A percentile compares a stretch with the other conserved stretches of the same genome.
Conservation (phyloP, 2,329 filamentous ascomycete species). For the Ophiocordyceps sinensis region DNA sequence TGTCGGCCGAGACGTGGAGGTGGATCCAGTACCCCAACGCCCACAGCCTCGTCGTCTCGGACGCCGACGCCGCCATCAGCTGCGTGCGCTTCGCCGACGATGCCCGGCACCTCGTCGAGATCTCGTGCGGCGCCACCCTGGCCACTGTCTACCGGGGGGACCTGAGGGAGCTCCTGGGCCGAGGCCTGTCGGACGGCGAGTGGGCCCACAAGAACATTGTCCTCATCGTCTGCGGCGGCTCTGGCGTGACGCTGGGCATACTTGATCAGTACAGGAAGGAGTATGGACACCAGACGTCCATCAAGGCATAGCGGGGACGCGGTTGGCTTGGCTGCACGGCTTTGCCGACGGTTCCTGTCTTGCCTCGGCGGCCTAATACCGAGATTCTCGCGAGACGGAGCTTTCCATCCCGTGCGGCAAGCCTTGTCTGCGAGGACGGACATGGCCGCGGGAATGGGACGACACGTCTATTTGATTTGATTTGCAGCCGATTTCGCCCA, state of each 20-base stretch:
- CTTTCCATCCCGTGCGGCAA: too few species aligned
- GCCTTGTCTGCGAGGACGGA: too few species aligned
- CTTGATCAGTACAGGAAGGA: slow-evolving; percentile 41
- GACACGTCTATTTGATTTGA: too few species aligned
- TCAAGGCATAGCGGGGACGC: slow-evolving; percentile 12
- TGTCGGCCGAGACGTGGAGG: slow-evolving; percentile 53
- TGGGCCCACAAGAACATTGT: slow-evolving; percentile 60
- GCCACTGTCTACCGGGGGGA: slow-evolving; percentile 51
- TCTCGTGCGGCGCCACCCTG: slow-evolving; percentile 70
- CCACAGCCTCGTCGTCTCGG: slow-evolving; percentile 21
- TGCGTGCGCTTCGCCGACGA: slow-evolving; percentile 69
- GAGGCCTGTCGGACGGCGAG: slow-evolving; percentile 36
- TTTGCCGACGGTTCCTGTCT: not conserved
- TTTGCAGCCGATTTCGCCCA: too few species aligned
- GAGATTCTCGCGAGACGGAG: too few species aligned
- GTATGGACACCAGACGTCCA: slow-evolving; percentile 20
- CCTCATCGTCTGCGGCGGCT: slow-evolving; percentile 72
- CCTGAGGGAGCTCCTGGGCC: slow-evolving; percentile 45
- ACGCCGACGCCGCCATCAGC: slow-evolving; percentile 62
- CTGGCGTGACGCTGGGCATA: slow-evolving; percentile 47
- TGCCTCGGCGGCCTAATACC: too few species aligned
- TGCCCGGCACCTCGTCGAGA: slow-evolving; percentile 66
- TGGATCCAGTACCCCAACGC: slow-evolving; percentile 35
- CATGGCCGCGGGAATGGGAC: too few species aligned
- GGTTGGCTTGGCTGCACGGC: not conserved